Conservation (phyloP, 2,329 filamentous ascomycete genomes). For the Ophiostoma ulmi region DNA sequence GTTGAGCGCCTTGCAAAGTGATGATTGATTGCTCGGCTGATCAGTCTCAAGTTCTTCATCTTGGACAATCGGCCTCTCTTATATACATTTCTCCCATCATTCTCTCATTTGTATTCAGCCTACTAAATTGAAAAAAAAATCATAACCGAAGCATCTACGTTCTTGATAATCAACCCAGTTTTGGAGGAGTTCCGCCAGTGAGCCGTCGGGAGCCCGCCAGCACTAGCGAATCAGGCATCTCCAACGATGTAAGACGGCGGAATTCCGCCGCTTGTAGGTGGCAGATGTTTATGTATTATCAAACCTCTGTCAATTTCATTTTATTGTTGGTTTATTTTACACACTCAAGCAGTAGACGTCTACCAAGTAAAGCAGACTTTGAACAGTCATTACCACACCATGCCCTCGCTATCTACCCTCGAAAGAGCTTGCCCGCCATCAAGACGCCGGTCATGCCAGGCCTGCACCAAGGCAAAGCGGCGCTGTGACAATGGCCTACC, state of each 20-base stretch:
- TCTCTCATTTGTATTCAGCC: not conserved
- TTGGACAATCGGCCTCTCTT: not conserved
- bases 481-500: conserved; percentile 51
- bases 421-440: conserved; percentile 44
- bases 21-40: no score
- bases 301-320: not conserved
- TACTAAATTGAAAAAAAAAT: not conserved
- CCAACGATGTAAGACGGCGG: conserved; percentile 10
- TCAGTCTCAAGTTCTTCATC: no score
- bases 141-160: not conserved
- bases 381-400: conserved; percentile 2
- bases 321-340: not conserved
- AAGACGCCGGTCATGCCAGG: conserved; percentile 51
- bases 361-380: no score
- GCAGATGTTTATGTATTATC: not conserved
- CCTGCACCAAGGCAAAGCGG: conserved; percentile 54
- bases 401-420: conserved; percentile 27
- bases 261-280: conserved; percentile 11
- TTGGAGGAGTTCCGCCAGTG: not conserved
- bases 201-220: not conserved
- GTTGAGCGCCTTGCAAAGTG: not conserved
- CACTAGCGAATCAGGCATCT: not conserved
- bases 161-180: not conserved
- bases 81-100: not conserved
- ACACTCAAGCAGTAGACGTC: not conserved